Base-by-base conservation (phyloP, 2,329 filamentous ascomycete genomes). In the Colletotrichum sp. region DNA sequence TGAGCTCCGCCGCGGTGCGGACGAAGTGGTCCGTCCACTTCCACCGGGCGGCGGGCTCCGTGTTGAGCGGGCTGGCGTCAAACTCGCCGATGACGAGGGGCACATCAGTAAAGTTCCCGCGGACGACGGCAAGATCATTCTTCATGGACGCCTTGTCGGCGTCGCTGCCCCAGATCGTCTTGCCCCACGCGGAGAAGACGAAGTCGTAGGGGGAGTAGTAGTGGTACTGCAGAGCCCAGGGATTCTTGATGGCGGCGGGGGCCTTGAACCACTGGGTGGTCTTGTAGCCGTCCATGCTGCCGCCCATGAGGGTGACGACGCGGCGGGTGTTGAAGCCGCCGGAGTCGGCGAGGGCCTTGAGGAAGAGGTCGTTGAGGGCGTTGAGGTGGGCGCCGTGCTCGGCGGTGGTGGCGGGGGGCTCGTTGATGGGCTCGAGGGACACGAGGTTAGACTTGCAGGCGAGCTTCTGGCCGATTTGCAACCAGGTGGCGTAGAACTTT, bases 161-260 rank as follows among this genome's bases (percentile, higher is more conserved):
- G 24, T 87, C 88, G 3, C 88, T 89, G 28, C 91, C 90, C 90
- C 90, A 92, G 66, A 88, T 89, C 0, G 91, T 92, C 80, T 90
- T 91, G 28, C 91, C 91, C 90, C 90, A 92, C 15, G 87, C 82
- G 64, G 82, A 75, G 78, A 88, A 87, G 18, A 86, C 83, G 66
- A 88, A 87, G 76, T 88, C 87, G 82, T 89, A 91, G 13, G 89
- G 90, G 10, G 86, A 87, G 82, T 92, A 93, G 81, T 92, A 92
- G 79, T 93, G 91, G 79, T 90, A 92, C 79, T 92, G 90, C 34
- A 92, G 85, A 1, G 88, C 90, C 86, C 89, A 92, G 1, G 91
- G 90, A 73, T 91, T 90, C 15, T 86, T 86, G 55, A 88, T 89
- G 34, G 87, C 86, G 2, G 82, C 81, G 1, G 89, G 88, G 12